A percentile compares a stretch with the other conserved stretches of the same genome.
Evolutionary conservation across 2,329 filamentous ascomycete species (phyloP).

Genomic region (Aspergillus ruber): DNA sequence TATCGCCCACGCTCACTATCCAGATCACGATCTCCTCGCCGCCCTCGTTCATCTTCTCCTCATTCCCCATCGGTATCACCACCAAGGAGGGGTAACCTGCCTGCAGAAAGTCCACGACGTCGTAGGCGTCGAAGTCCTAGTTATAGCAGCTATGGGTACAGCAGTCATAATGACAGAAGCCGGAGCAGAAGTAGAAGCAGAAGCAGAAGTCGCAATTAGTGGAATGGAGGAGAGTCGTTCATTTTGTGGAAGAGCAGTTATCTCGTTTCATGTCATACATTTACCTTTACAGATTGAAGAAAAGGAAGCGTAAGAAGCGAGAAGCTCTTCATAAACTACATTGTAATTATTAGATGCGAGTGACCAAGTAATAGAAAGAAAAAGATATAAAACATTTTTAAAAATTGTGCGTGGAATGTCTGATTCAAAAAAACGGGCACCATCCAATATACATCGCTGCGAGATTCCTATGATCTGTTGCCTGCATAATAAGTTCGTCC

Average conservation of each 20-base stretch:
- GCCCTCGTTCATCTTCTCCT: slow-evolving; percentile 31
- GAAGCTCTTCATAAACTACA: no score
- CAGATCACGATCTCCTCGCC: slow-evolving; percentile 36
- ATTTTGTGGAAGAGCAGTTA: no score
- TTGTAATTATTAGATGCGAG: no score
- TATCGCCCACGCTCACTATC: slow-evolving; percentile 59
- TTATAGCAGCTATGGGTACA: slow-evolving; percentile 58
- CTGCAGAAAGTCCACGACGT: slow-evolving; percentile 30
- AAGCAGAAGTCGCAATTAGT: slow-evolving; percentile 38
- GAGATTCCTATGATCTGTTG: slow-evolving; percentile 71
- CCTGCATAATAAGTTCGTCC: slow-evolving; percentile 86
- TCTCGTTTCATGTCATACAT: no score
- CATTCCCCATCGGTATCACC: slow-evolving; percentile 39
- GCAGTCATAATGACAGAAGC: slow-evolving; percentile 47
- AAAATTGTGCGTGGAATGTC: not conserved
- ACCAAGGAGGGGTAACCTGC: slow-evolving; percentile 27
- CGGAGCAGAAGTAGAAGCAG: slow-evolving; percentile 43
- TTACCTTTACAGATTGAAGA: no score
- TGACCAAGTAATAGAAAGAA: not conserved
- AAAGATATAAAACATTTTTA: not conserved
- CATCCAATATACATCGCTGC: slow-evolving; percentile 97
- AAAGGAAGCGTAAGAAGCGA: no score
- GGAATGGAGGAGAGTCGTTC: no score
- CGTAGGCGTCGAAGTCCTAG: slow-evolving; percentile 53
- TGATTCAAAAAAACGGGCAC: slow-evolving; percentile 59